Conservation (phyloP, 1,139 yeast genomes). For the Yamadazyma triangularis region DNA sequence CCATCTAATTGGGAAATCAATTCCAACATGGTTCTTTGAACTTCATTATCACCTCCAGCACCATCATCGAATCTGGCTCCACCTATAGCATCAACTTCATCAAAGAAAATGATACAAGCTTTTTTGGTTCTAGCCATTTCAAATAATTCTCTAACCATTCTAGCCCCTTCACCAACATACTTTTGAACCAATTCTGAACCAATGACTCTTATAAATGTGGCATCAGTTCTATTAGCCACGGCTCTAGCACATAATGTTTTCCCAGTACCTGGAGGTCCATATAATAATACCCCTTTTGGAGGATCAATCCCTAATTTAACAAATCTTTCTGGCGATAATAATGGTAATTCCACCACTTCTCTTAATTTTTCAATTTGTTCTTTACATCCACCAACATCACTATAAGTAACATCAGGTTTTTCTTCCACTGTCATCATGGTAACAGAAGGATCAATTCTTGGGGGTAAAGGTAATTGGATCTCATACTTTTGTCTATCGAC, state of each 20-base stretch:
- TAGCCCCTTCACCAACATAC: constrained; percentile 98
- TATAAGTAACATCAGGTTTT: constrained; percentile 87
- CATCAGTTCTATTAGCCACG: constrained; percentile 97
- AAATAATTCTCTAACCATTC: constrained; percentile 97
- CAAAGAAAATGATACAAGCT: constrained; percentile 94
- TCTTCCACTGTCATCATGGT: constrained; percentile 99
- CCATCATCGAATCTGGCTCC: constrained; percentile 99
- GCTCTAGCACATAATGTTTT: constrained; percentile 97
- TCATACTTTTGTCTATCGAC: constrained; percentile 97
- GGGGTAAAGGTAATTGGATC: constrained; percentile 94
- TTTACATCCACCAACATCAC: constrained; percentile 96
- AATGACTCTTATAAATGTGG: constrained; percentile 94
- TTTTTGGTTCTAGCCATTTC: constrained; percentile 98
- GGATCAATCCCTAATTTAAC: constrained; percentile 97
- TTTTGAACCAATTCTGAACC: constrained; percentile 97
- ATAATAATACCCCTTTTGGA: constrained; percentile 91
- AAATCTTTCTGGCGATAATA: constrained; percentile 91
- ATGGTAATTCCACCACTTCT: constrained; percentile 95
- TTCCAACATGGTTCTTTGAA: constrained; percentile 98
- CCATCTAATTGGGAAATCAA: constrained; percentile 96
- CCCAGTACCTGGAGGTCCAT: constrained; percentile 99
- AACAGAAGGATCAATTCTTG: constrained; percentile 94
- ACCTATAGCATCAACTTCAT: constrained; percentile 97
- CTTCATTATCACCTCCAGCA: constrained; percentile 99
- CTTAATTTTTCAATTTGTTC: constrained; percentile 96